A percentile compares a stretch with the other conserved stretches of the same genome.
Evolutionary conservation across 495 filamentous ascomycete species (phyloP).

Genomic region (Penicillium coffeae): DNA sequence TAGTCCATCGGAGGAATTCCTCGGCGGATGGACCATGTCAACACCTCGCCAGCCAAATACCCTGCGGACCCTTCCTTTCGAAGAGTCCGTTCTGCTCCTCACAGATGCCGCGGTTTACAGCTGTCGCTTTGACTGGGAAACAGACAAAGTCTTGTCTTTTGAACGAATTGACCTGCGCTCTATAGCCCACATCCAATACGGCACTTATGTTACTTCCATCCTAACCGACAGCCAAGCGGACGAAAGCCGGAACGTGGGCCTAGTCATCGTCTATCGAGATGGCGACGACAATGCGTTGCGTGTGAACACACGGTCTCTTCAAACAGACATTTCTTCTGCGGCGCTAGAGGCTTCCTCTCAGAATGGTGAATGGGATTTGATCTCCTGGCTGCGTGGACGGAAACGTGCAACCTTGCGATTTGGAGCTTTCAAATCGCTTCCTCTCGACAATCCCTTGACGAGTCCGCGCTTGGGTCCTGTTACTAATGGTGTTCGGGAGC

Average conservation of each 20-base stretch:
- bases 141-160: conserved; percentile 87
- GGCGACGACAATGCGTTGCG: conserved; percentile 62
- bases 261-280: conserved; percentile 72
- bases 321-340: conserved; percentile 43
- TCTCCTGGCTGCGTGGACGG: conserved; percentile 38
- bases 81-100: conserved; percentile 80
- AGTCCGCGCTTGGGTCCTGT: conserved; percentile 22
- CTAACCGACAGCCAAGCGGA: conserved; percentile 70
- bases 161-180: conserved; percentile 78
- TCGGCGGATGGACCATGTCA: conserved; percentile 79
- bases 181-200: conserved; percentile 65
- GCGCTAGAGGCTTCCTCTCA: conserved; percentile 26
- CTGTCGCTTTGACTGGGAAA: conserved; percentile 86
- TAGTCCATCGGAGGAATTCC: conserved; percentile 75
- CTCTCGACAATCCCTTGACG: conserved; percentile 35
- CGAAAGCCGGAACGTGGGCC: conserved; percentile 73
- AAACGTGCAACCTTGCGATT: conserved; percentile 38
- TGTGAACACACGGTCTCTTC: conserved; percentile 80
- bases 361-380: conserved; percentile 34
- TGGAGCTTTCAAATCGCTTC: conserved; percentile 54
- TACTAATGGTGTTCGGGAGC: conserved; percentile 53
- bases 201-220: conserved; percentile 85
- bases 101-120: conserved; percentile 82
- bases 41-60: conserved; percentile 64
- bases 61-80: conserved; percentile 63